A percentile compares a stretch with the other conserved stretches of the same genome.
Conservation (phyloP, 345 rosid species). For the Ricinus communis region DNA sequence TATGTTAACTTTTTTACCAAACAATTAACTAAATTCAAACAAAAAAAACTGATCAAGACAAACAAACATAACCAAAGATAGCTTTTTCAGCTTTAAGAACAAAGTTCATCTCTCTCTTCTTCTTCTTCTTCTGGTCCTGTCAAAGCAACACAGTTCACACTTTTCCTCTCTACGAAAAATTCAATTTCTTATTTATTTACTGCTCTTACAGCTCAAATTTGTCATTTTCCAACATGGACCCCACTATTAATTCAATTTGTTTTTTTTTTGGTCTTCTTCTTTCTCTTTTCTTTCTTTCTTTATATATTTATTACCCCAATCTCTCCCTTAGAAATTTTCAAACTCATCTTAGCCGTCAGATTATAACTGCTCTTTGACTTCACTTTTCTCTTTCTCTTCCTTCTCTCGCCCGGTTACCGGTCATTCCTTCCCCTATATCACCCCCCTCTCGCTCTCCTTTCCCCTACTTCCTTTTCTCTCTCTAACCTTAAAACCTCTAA, state of each 20-base stretch:
- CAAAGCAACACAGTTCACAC: background rate
- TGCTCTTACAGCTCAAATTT: background rate
- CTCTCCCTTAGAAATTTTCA: conserved; percentile 19
- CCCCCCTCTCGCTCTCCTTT: conserved; percentile 11
- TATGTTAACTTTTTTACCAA: too few species aligned
- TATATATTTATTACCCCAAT: background rate
- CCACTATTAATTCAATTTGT: background rate
- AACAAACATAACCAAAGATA: too few species aligned
- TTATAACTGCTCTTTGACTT: conserved; percentile 15
- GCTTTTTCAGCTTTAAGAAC: background rate
- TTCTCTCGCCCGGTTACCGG: conserved; percentile 45
- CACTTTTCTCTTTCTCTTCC: background rate
- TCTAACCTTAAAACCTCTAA: background rate
- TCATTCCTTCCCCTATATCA: conserved; percentile 49
- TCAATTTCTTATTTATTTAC: background rate
- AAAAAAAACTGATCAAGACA: background rate
- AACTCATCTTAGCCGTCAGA: conserved; percentile 30
- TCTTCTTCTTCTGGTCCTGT: background rate
- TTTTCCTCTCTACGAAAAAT: background rate
- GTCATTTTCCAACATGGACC: background rate
- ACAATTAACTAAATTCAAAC: background rate
- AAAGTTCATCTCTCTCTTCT: too few species aligned
- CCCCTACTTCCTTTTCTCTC: conserved; percentile 2
- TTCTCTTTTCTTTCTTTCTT: background rate
- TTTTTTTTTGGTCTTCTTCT: conserved; percentile 2